These are phyloP conservation scores for Chrysopogon serrulatus DNA, from an alignment of 176 grass and related monocot species.

Conservation along the genomic window DNA sequence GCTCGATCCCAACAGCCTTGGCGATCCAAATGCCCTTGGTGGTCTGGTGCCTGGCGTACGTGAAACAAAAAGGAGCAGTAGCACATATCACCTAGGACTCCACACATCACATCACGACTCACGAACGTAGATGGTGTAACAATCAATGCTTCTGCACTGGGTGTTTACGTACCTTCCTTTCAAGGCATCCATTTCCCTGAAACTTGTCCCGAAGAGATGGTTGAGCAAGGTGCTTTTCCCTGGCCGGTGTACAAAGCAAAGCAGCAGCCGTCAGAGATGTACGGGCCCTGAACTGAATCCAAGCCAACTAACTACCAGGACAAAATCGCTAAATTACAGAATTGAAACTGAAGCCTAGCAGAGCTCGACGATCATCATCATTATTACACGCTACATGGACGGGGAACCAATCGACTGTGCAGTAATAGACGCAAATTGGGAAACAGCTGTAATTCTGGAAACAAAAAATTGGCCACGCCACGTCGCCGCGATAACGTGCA, in stretches of 20 bases:
- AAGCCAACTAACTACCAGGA: background rate
- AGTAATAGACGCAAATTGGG: background rate
- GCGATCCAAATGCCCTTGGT: conserved; percentile 91
- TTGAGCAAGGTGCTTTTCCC: conserved; percentile 97
- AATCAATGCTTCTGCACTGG: background rate
- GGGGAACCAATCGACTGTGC: background rate
- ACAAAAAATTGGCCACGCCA: background rate
- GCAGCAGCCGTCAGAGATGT: background rate
- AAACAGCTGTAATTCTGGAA: background rate
- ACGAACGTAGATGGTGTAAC: background rate
- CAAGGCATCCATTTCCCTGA: conserved; percentile 85
- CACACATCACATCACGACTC: too few relatives aligned
- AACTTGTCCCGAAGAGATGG: conserved; percentile 71
- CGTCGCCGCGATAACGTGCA: background rate
- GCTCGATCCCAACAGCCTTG: conserved; percentile 60
- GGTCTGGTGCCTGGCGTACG: conserved; percentile 60
- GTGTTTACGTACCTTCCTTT: conserved; percentile 67
- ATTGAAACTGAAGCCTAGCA: background rate
- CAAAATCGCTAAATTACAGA: background rate
- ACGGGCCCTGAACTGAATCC: background rate
- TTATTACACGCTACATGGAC: background rate
- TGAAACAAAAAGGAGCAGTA: background rate
- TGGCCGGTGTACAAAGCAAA: background rate
- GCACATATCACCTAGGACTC: background rate
- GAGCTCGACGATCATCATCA: background rate